phyloP scores from a whole-genome alignment of 495 filamentous ascomycete genomes.

The Penicillium cinerascens region DNA sequence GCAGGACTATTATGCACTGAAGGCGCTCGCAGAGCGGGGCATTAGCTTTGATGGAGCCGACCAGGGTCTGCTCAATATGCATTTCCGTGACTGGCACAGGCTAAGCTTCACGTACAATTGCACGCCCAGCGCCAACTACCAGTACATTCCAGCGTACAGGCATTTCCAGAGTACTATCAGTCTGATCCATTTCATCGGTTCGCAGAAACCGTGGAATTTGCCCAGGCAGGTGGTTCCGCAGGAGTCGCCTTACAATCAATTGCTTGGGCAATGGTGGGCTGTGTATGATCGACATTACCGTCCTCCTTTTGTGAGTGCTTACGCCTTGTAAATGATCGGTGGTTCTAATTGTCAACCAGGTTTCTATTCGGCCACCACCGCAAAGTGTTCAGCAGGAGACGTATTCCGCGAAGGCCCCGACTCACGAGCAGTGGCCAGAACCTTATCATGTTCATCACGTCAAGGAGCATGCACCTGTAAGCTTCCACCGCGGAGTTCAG shows the following conservation, averaged over 20 bases:
- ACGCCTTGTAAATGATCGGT: neutral
- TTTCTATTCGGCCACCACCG: slow-evolving; percentile 1
- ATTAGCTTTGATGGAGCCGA: slow-evolving; percentile 97
- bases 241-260: slow-evolving; percentile 70
- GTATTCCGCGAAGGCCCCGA: neutral
- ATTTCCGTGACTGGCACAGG: slow-evolving; percentile 83
- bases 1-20: slow-evolving; percentile 81
- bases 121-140: slow-evolving; percentile 90
- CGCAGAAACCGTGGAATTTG: slow-evolving; percentile 82
- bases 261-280: slow-evolving; percentile 83
- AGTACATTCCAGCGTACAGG: slow-evolving; percentile 90
- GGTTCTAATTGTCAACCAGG: slow-evolving; percentile 7
- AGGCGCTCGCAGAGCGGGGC: slow-evolving; percentile 75
- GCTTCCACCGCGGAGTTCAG: slow-evolving; percentile 2
- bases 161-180: slow-evolving; percentile 87
- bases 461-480: neutral
- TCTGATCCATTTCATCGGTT: slow-evolving; percentile 89
- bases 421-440: slow-evolving; percentile 5
- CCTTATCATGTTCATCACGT: slow-evolving; percentile 5
- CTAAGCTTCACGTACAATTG: slow-evolving; percentile 96
- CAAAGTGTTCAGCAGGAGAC: neutral
- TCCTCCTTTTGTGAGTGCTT: slow-evolving; percentile 28
- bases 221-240: slow-evolving; percentile 57
- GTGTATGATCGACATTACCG: slow-evolving; percentile 84
- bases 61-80: slow-evolving; percentile 92